Evolutionary conservation across 2,329 filamentous ascomycete genomes (phyloP), one percentile per base, ranked within the genome.

Genomic region (Lojkania enalia): DNA sequence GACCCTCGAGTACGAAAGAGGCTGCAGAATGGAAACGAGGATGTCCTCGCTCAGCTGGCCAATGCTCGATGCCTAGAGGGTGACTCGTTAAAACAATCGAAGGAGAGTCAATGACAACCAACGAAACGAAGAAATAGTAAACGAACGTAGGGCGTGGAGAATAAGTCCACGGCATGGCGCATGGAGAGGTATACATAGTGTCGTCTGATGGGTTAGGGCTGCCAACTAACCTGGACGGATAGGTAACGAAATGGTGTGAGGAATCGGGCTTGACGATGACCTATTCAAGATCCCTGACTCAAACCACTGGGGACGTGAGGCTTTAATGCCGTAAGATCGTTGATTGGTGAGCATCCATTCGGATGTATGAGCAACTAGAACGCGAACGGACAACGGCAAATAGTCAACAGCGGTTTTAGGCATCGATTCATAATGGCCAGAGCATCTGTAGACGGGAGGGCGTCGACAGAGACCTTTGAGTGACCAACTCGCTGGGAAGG

Each of bases 251-350:
- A 43, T 37, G 39, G 29, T 45, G 42, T 39, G 49, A 37, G 41
- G 38, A 23, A 38, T 48, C 52, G 52, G 53, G 38, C 47, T 52
- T 37, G 42, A 60, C 55, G 54, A 59, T 36, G 51, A 27, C 48
- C 45, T 37, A 42, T 36, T 45, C 30, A 35, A 44, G 33, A 56
- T 37, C 52, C 58, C 63, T 61, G 50, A 59, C 41, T 56, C 47
- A 56, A 52, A 48, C 46, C 35, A 51, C 20, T 51, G 46, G 32
- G 42, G 48, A 40, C 23, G 40, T 48, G 51, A 54, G 53, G 58
- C 54, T 57, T 55, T 45, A 41, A 42, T 29, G 46, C 18, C 41
- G 42, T 41, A 21, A 36, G 30, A 19, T 30, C 14, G 35, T 45
- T 52, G 48, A 59, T 58, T 56, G 51, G 56, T 21, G 51, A 44